phyloP scores from a whole-genome alignment of 805 yeast genomes.

The Ogataea thermomethanolica region DNA sequence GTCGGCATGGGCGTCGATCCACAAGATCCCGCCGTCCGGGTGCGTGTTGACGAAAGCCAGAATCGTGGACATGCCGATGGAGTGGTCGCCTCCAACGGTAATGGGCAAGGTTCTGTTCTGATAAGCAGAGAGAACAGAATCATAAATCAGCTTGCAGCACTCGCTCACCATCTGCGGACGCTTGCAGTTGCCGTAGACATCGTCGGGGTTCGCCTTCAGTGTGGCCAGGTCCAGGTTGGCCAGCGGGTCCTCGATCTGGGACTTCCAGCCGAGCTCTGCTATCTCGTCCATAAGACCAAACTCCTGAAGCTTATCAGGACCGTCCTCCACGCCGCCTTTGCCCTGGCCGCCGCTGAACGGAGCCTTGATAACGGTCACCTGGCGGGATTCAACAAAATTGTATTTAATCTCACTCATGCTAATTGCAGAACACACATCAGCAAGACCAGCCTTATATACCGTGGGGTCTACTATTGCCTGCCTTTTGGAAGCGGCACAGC shows the following conservation, averaged over 20 bases:
- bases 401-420: slow-evolving; percentile 33
- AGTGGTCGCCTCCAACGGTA: slow-evolving; percentile 95
- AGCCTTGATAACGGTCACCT: slow-evolving; percentile 73
- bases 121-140: slow-evolving; percentile 53
- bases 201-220: slow-evolving; percentile 41
- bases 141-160: slow-evolving; percentile 61
- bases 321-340: slow-evolving; percentile 88
- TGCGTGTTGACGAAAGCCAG: slow-evolving; percentile 73
- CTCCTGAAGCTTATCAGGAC: slow-evolving; percentile 77
- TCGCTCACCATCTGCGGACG: slow-evolving; percentile 76
- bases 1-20: slow-evolving; percentile 99
- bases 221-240: slow-evolving; percentile 43
- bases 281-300: slow-evolving; percentile 67
- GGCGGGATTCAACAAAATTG: slow-evolving; percentile 51
- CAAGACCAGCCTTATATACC: not conserved
- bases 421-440: not conserved
- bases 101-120: slow-evolving; percentile 57
- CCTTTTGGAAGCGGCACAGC: slow-evolving; percentile 10
- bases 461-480: not conserved
- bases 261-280: slow-evolving; percentile 69
- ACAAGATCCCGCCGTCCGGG: slow-evolving; percentile 85
- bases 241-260: slow-evolving; percentile 52
- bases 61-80: slow-evolving; percentile 91
- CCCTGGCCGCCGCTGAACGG: slow-evolving; percentile 98
- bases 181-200: slow-evolving; percentile 56